These are phyloP conservation scores for Sclerotinia glacialis DNA, from an alignment of 2,329 filamentous ascomycete genomes.

Conservation along the genomic window DNA sequence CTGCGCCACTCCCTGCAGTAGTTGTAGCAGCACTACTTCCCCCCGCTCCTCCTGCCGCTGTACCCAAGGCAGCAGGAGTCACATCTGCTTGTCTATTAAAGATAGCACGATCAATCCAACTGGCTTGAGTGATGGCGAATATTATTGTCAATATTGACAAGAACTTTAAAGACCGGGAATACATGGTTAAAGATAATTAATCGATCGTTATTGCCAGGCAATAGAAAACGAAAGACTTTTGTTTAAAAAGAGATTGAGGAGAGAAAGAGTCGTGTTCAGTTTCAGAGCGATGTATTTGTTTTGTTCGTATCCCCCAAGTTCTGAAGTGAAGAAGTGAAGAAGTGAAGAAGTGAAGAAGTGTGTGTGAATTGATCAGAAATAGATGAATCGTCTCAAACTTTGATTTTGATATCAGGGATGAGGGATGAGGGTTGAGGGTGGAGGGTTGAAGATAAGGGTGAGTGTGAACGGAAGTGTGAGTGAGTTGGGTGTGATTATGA, in stretches of 20 bases:
- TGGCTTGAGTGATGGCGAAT: slow-evolving; percentile 32
- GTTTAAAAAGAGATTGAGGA: neutral
- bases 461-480: neutral
- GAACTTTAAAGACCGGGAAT: slow-evolving; percentile 12
- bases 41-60: neutral
- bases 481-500: no score
- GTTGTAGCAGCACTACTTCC: neutral
- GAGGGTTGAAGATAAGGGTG: neutral
- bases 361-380: neutral
- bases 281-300: neutral
- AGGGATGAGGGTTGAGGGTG: neutral
- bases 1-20: neutral
- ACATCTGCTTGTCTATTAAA: slow-evolving; percentile 24
- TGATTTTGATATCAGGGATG: neutral
- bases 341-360: no score
- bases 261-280: neutral
- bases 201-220: neutral
- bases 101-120: slow-evolving; percentile 27
- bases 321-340: no score
- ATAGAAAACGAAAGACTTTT: slow-evolving; percentile 1
- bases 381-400: neutral
- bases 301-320: neutral
- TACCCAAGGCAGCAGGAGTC: neutral
- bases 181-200: slow-evolving; percentile 5
- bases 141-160: slow-evolving; percentile 23